Evolutionary conservation across 1,284 basidiomycete species (phyloP).

Genomic region (Ceratobasidium sp.): DNA sequence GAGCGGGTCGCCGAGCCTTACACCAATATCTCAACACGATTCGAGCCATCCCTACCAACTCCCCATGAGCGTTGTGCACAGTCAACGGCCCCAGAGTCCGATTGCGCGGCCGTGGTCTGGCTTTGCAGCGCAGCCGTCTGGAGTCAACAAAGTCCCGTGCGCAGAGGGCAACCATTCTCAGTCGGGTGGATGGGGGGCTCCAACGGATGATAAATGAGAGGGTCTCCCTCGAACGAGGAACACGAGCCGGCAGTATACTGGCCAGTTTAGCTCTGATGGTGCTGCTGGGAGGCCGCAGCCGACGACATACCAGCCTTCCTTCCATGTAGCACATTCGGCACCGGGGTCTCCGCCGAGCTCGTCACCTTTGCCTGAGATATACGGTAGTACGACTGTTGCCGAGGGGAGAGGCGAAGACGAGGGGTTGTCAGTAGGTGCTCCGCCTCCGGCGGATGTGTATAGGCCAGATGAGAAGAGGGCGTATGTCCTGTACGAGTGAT

Average conservation of each 20-base stretch:
- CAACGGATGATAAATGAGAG: neutral
- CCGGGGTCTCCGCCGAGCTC: neutral
- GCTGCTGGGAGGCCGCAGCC: neutral
- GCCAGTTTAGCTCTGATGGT: neutral
- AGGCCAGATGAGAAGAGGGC: neutral
- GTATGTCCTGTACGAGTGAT: slow-evolving; percentile 2
- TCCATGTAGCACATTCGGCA: neutral
- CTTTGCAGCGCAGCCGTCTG: slow-evolving; percentile 2
- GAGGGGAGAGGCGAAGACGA: neutral
- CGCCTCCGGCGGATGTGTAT: neutral
- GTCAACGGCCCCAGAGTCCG: neutral
- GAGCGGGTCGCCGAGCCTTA: too few relatives aligned
- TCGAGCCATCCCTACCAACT: slow-evolving; percentile 14
- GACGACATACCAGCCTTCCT: slow-evolving; percentile 17
- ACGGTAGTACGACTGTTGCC: slow-evolving; percentile 21
- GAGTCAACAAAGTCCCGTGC: neutral
- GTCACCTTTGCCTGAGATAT: slow-evolving; percentile 6
- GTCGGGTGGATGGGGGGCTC: neutral
- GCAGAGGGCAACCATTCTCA: neutral
- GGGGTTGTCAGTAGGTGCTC: neutral
- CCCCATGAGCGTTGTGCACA: slow-evolving; percentile 7
- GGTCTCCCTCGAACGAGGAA: neutral
- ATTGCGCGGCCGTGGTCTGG: slow-evolving; percentile 23
- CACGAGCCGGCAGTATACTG: neutral
- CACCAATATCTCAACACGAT: slow-evolving; percentile 18